Evolutionary conservation across 257 asterid species (phyloP).

Genomic region (Jaltomata sinuosa): DNA sequence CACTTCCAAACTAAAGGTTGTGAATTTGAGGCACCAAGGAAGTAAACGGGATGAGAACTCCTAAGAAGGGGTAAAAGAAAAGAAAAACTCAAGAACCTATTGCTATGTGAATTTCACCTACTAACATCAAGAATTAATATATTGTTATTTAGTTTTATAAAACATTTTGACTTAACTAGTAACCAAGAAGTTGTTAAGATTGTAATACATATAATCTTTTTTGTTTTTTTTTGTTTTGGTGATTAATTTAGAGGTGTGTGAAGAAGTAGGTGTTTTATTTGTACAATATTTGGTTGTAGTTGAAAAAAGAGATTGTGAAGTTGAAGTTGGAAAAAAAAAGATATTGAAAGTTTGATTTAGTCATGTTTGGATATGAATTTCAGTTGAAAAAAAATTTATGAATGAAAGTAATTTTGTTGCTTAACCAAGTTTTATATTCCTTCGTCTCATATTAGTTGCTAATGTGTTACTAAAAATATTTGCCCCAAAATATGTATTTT

Average conservation of each 20-base stretch:
- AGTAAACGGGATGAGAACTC: too few relatives aligned
- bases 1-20: too few relatives aligned
- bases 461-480: too few relatives aligned
- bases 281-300: background rate
- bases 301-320: background rate
- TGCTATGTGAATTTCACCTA: background rate
- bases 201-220: background rate
- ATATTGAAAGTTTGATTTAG: background rate
- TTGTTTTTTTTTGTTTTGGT: background rate
- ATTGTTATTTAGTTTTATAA: background rate
- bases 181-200: background rate
- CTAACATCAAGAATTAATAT: background rate
- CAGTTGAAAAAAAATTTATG: background rate
- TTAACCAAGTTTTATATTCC: background rate
- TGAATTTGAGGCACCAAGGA: too few relatives aligned
- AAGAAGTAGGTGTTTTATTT: background rate
- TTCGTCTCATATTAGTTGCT: too few relatives aligned
- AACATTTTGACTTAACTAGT: background rate
- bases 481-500: too few relatives aligned
- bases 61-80: too few relatives aligned
- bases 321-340: background rate
- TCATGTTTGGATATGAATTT: background rate
- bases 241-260: background rate
- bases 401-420: background rate
- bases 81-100: background rate